These are phyloP conservation scores for Adansonia madagascariensis DNA, from an alignment of 441 rosid species.

Conservation along the genomic window DNA sequence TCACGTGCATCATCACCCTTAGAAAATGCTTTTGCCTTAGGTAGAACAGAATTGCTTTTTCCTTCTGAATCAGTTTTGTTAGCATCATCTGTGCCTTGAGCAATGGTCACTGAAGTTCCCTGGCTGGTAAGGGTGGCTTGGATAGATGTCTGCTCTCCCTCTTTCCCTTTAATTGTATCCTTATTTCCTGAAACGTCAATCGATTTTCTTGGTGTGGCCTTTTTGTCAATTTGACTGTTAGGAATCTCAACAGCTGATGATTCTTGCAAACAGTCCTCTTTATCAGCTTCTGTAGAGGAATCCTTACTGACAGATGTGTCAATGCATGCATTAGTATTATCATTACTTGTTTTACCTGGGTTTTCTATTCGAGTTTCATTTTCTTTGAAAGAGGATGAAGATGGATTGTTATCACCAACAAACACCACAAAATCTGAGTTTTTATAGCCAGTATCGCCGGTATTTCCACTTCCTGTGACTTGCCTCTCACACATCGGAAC, in stretches of 20 bases:
- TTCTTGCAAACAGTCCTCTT: conserved; percentile 37
- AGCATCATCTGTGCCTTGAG: conserved; percentile 40
- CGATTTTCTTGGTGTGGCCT: conserved; percentile 32
- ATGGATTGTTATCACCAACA: conserved; percentile 25
- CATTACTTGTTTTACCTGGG: conserved; percentile 37
- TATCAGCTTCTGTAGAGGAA: conserved; percentile 26
- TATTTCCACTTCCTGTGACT: conserved; percentile 28
- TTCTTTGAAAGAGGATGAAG: conserved; percentile 35
- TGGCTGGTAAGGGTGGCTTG: conserved; percentile 46
- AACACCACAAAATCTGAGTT: conserved; percentile 29
- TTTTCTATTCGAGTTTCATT: conserved; percentile 37
- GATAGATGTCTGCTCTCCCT: conserved; percentile 39
- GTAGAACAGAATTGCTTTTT: conserved; percentile 43
- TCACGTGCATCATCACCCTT: conserved; percentile 46
- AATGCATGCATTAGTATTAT: conserved; percentile 26
- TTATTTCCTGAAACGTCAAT: conserved; percentile 35
- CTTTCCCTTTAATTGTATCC: conserved; percentile 36
- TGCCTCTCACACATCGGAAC: conserved; percentile 32
- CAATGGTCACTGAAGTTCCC: conserved; percentile 36
- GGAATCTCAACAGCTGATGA: conserved; percentile 36
- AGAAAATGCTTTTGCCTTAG: conserved; percentile 42
- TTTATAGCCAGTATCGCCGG: conserved; percentile 38
- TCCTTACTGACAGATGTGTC: conserved; percentile 29
- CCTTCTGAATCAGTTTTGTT: conserved; percentile 39
- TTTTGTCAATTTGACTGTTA: conserved; percentile 33